Evolutionary conservation across 2,329 filamentous ascomycete species (phyloP).

Genomic region (Botrytis fabae): DNA sequence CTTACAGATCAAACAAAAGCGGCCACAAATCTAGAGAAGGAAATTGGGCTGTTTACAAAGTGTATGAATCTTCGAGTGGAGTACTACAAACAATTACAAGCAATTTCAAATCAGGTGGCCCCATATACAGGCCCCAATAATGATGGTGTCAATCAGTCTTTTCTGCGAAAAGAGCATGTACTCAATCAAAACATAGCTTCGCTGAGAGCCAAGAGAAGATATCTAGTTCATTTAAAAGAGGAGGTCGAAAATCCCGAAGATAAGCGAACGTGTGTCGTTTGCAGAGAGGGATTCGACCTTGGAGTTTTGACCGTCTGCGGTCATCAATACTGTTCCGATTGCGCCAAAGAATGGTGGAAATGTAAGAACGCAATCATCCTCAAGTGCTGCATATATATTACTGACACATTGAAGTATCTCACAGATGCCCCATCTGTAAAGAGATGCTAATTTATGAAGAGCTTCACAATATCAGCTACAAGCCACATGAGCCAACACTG

Average conservation of each 20-base stretch:
- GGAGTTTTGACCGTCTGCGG: conserved; percentile 86
- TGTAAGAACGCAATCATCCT: not conserved
- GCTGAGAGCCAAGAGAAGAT: conserved; percentile 72
- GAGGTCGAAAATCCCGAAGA: conserved; percentile 57
- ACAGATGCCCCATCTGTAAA: conserved; percentile 65
- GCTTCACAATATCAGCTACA: conserved; percentile 83
- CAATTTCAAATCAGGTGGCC: conserved; percentile 83
- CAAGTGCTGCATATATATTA: not conserved
- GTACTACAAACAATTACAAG: conserved; percentile 87
- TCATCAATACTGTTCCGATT: conserved; percentile 89
- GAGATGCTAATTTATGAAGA: conserved; percentile 62
- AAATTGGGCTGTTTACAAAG: conserved; percentile 72
- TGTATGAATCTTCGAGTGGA: conserved; percentile 85
- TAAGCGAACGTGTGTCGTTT: conserved; percentile 80
- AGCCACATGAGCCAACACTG: conserved; percentile 63
- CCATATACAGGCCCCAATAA: conserved; percentile 61
- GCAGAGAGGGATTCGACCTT: conserved; percentile 71
- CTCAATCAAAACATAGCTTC: conserved; percentile 60
- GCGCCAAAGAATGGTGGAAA: conserved; percentile 74
- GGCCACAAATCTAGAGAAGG: conserved; percentile 56
- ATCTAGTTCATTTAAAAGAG: conserved; percentile 50
- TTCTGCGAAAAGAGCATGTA: conserved; percentile 59
- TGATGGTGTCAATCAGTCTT: conserved; percentile 41
- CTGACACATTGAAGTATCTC: conserved; percentile 19
- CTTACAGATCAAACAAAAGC: conserved; percentile 54